These are phyloP conservation scores for Teratosphaeria epicoccoides DNA, from an alignment of 2,329 filamentous ascomycete genomes.

Conservation along the genomic window DNA sequence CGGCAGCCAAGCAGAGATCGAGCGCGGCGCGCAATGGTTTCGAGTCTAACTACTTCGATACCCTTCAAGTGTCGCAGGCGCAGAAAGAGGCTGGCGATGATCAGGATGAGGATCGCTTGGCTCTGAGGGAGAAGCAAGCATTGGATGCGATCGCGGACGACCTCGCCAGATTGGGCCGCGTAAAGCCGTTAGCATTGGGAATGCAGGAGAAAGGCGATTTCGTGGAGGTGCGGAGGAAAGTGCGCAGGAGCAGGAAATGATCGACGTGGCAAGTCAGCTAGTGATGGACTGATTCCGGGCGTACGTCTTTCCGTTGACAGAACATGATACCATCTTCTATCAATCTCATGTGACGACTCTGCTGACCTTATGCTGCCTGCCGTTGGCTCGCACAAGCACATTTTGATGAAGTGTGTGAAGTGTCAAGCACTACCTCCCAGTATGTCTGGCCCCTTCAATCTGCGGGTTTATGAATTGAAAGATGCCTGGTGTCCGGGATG, in stretches of 20 bases:
- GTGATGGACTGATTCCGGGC: neutral
- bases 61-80: slow-evolving; percentile 24
- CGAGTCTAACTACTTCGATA: slow-evolving; percentile 38
- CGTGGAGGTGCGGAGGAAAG: slow-evolving; percentile 53
- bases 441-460: too few relatives aligned
- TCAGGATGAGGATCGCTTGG: slow-evolving; percentile 4
- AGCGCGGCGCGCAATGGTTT: slow-evolving; percentile 24
- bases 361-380: neutral
- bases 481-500: too few relatives aligned
- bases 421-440: neutral
- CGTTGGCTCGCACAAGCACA: neutral
- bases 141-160: slow-evolving; percentile 75
- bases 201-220: slow-evolving; percentile 76
- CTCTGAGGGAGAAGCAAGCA: slow-evolving; percentile 49
- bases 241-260: slow-evolving; percentile 3
- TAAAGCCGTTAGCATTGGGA: slow-evolving; percentile 78
- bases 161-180: slow-evolving; percentile 73
- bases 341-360: neutral
- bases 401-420: neutral
- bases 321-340: neutral
- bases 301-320: neutral
- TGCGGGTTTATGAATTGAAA: too few relatives aligned
- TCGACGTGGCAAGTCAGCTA: neutral
- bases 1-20: slow-evolving; percentile 12
- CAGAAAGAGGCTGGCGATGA: slow-evolving; percentile 20